These are phyloP conservation scores for Coemansia sp. DNA, from an alignment of 192 early-diverging fungal species.

Conservation along the genomic window DNA sequence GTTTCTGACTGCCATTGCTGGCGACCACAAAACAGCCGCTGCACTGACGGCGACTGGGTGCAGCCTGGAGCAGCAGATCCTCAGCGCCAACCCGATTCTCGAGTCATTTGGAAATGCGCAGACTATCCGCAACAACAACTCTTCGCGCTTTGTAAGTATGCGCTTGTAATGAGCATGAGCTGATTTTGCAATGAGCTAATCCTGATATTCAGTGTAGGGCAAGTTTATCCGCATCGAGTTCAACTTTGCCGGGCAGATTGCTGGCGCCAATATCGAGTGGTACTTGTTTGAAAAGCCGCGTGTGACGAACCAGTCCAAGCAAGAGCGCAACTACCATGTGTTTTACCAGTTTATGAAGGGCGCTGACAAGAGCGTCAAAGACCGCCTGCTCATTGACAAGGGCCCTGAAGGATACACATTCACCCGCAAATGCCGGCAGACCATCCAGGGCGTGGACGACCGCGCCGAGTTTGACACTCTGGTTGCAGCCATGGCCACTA, in stretches of 20 bases:
- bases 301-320: slow-evolving; percentile 86
- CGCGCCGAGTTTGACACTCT: slow-evolving; percentile 74
- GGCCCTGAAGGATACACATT: slow-evolving; percentile 79
- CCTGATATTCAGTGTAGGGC: slow-evolving; percentile 54
- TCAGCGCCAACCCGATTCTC: slow-evolving; percentile 95
- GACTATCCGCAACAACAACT: slow-evolving; percentile 98
- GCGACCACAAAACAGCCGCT: slow-evolving; percentile 54
- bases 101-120: slow-evolving; percentile 99
- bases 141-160: slow-evolving; percentile 82
- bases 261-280: slow-evolving; percentile 95
- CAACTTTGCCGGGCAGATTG: slow-evolving; percentile 78
- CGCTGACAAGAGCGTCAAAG: slow-evolving; percentile 69
- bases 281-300: slow-evolving; percentile 98
- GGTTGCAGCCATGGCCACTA: slow-evolving; percentile 74
- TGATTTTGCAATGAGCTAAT: neutral
- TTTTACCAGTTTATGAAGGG: slow-evolving; percentile 98
- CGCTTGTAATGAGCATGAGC: neutral
- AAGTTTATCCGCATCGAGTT: slow-evolving; percentile 99
- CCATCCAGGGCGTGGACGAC: slow-evolving; percentile 94
- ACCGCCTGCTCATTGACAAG: slow-evolving; percentile 74
- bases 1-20: slow-evolving; percentile 89
- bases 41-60: slow-evolving; percentile 42
- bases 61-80: slow-evolving; percentile 84
- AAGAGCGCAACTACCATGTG: slow-evolving; percentile 96
- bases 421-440: slow-evolving; percentile 77